Evolutionary conservation across 1,139 yeast genomes (phyloP).

Genomic region (Blastobotrys illinoisensis): DNA sequence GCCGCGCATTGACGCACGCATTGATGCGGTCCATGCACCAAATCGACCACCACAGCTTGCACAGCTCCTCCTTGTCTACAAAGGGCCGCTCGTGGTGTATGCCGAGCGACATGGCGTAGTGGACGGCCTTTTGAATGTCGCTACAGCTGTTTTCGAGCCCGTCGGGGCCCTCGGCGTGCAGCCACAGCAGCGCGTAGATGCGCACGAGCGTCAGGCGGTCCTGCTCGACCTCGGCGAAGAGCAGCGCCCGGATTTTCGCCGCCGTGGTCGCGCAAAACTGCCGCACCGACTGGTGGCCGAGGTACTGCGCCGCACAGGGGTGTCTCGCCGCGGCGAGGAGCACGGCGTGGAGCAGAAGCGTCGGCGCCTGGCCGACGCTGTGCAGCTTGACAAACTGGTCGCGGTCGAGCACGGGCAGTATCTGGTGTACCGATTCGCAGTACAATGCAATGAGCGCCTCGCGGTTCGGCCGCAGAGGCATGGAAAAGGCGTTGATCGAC

Average conservation of each 20-base stretch:
- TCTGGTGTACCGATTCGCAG: conserved; percentile 35
- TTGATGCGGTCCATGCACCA: conserved; percentile 40
- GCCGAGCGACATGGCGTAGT: conserved; percentile 37
- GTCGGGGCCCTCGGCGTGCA: conserved; percentile 35
- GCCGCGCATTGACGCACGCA: conserved; percentile 38
- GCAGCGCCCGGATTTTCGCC: conserved; percentile 37
- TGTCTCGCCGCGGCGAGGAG: conserved; percentile 39
- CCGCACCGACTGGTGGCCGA: conserved; percentile 31
- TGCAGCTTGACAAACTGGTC: conserved; percentile 35
- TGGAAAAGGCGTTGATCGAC: conserved; percentile 38
- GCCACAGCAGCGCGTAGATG: conserved; percentile 31
- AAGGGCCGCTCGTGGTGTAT: conserved; percentile 36
- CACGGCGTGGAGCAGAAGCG: conserved; percentile 37
- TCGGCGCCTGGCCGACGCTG: conserved; percentile 35
- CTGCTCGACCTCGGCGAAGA: conserved; percentile 41
- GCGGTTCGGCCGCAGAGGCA: conserved; percentile 31
- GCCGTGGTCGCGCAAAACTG: conserved; percentile 33
- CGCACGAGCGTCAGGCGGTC: conserved; percentile 38
- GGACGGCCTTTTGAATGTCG: conserved; percentile 37
- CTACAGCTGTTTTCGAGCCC: conserved; percentile 40
- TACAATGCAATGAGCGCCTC: conserved; percentile 35
- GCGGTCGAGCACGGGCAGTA: conserved; percentile 38
- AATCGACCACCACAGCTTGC: conserved; percentile 39
- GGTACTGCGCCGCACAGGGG: conserved; percentile 32
- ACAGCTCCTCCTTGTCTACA: conserved; percentile 30